Base-by-base conservation (phyloP, 1,284 basidiomycete genomes). In the Malassezia furfur region DNA sequence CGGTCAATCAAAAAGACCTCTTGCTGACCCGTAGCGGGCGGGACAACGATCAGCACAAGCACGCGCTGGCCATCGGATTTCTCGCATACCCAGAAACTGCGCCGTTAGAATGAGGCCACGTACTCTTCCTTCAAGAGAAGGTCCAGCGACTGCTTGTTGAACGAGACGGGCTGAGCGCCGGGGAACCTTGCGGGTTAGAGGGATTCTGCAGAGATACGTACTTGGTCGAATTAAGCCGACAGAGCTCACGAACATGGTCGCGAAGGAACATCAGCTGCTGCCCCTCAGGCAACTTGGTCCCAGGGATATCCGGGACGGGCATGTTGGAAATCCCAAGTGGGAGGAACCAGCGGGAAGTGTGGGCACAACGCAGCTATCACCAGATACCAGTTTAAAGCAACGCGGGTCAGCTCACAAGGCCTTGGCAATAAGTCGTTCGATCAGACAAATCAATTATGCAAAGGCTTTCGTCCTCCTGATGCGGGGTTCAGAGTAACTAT, bases 1-100 rank as follows among this genome's bases (percentile, higher is more conserved):
- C 94, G 84, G 79, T 98, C 91, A 70, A 98, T 90, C 28, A 63
- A 60, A 14, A 57, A 60, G 3, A 88, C 83, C 45, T 81, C 81
- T 76, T 96, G 91, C 17, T 62, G 63, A 28, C 79, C 80, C 10
- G 68, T 68, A 7, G 50, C 58, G 36, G 80, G 76, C 21, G 80
- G 78, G 50, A 79, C 76, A 38, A 85, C 81, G 48, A 98, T 81
- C 57, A 94, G 79, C 45, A 96, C 82, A 40, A 98, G 79, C 31
- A 98, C 88, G 39, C 94, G 83, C 50, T 96, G 78, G 2, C 94
- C 94, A 72, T 99, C 94, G n/a, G 91, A 94, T 79, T 99, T 99
- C 78, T 99, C 94, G 78, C 91, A 96, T 30, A 99, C 93, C 93
- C 93, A 99, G 75, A 87, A 98, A 35, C 47, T 50, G 8, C 15